Base-by-base conservation (phyloP, 2,329 filamentous ascomycete species). In the Geosmithia flava region DNA sequence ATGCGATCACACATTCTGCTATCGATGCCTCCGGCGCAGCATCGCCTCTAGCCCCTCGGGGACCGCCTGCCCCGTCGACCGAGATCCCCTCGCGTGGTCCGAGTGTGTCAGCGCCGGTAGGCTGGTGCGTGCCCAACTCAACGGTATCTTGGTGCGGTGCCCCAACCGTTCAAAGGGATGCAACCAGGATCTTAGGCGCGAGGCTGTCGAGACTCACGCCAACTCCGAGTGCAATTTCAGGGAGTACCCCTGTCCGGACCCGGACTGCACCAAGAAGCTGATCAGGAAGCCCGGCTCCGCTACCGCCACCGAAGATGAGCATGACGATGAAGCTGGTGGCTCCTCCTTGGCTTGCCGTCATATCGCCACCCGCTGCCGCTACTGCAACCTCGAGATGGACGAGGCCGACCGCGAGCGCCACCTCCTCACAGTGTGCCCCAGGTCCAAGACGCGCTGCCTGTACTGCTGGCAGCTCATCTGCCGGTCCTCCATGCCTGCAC, bases 1-100 rank as follows among this genome's bases (percentile, higher is more conserved):
- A 7, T 84, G 80, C 61, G 76, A 81, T 50, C 80, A 84, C 58
- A 80, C 78, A 13, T 84, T 84, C 58, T 84, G 80, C 56, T 71
- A 72, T 47, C 66, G 67, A 4, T 84, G 80, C 56, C 65, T 83
- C 46, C 64, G 65, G 27, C 58, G 65, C 30, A 66, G 65, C 54
- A 66, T 68, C 44, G 57, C 63, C 11, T 65, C 63, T 2, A 68
- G 65, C 42, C 65, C 65, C 7, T 63, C 65, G 1, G 64, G 65
- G 5, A 61, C 62, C 2, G 61, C 67, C 33, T 83, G 79, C 50
- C 79, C 79, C 2, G 72, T 82, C 49, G 79, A 82, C 58, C 70
- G 79, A n/a, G 68, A 68, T 15, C 62, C 65, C 11, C 46, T 68
- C 7, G 52, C 56, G 13, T 68, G 65, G 65, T 54, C 58, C 6